phyloP scores from a whole-genome alignment of 495 filamentous ascomycete genomes.

The Aspergillus conjunctus region DNA sequence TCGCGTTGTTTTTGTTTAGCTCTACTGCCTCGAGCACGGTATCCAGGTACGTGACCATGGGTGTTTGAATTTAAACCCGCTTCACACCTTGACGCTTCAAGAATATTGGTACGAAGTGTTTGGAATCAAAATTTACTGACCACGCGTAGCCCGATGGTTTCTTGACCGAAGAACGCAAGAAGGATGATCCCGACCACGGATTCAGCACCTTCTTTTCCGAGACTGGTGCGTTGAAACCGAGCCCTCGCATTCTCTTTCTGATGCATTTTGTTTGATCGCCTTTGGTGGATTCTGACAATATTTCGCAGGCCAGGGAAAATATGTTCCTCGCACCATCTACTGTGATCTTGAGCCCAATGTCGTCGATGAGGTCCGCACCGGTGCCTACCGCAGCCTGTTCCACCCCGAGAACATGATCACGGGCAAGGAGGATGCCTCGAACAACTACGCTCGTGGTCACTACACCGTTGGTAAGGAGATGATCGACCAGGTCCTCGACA shows the following conservation, averaged over 20 bases:
- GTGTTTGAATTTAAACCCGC: not conserved
- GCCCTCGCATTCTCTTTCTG: conserved; percentile 3
- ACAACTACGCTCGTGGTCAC: conserved; percentile 99
- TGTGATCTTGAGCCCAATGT: conserved; percentile 99
- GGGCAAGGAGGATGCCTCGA: conserved; percentile 98
- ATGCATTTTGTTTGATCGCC: conserved; percentile 13
- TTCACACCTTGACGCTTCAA: not conserved
- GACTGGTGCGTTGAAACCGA: conserved; percentile 67
- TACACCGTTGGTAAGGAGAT: conserved; percentile 99
- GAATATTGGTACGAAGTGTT: not conserved
- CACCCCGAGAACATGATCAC: conserved; percentile 99
- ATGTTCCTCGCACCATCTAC: conserved; percentile 98
- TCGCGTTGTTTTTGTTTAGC: conserved; percentile 54
- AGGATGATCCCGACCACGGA: conserved; percentile 90
- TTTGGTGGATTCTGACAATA: conserved; percentile 1
- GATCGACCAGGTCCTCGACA: conserved; percentile 95
- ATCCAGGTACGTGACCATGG: conserved; percentile 75
- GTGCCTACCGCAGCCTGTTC: conserved; percentile 93
- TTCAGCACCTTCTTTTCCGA: conserved; percentile 99
- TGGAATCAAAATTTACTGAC: conserved; percentile 23
- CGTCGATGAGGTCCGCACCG: conserved; percentile 98
- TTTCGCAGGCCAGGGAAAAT: conserved; percentile 87
- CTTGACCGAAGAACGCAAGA: conserved; percentile 98
- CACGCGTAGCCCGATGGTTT: conserved; percentile 88
- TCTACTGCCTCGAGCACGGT: conserved; percentile 99